Evolutionary conservation across 192 early-diverging fungal species (phyloP), one percentile per base, ranked within the genome.

Genomic region (Phycomyces blakesleeanus): DNA sequence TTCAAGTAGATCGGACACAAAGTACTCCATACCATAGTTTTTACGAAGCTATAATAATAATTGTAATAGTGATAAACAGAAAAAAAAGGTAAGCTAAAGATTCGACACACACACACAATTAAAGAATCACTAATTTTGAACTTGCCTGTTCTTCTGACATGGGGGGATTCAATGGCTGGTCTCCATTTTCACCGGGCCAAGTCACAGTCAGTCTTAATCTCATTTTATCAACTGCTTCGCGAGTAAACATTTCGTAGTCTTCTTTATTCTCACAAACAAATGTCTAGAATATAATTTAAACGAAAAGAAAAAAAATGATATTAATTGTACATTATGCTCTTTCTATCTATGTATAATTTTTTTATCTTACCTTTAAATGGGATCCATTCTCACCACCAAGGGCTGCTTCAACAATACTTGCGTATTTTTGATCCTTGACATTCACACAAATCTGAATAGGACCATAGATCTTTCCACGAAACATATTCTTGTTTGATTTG

Each of bases 201-300:
- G 84, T 79, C 27, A 86, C 81, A 44, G 83, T 86, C 2, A 90
- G 73, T 37, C 89, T 81, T 47, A 89, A 72, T 24, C 70, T 76
- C 61, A 64, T 66, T 3, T 68, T 67, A 65, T 95, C 91, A 55
- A 86, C 78, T 15, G 88, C 57, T 58, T 89, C 80, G 11, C 74
- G 62, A 6, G 86, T 86, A 27, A 98, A 77, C 9, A 59, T 57
- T 4, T 81, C 57, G 73, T 98, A 98, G 70, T 98, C 95, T 27
- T 79, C 81, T 55, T 86, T 69, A 22, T 83, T 77, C 68, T 93
- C 88, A 29, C 85, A 85, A 0, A 96, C 85, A 74, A 94, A 94
- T 6, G 79, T 89, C 82, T 93, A 75, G n/a, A n/a, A n/a, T n/a
- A n/a, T n/a, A n/a, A n/a, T n/a, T n/a, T n/a, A 61, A 44, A 55